A percentile compares a stretch with the other conserved stretches of the same genome.
Evolutionary conservation across 2,329 filamentous ascomycete genomes (phyloP).

Genomic region (Metarhizium anisopliae): DNA sequence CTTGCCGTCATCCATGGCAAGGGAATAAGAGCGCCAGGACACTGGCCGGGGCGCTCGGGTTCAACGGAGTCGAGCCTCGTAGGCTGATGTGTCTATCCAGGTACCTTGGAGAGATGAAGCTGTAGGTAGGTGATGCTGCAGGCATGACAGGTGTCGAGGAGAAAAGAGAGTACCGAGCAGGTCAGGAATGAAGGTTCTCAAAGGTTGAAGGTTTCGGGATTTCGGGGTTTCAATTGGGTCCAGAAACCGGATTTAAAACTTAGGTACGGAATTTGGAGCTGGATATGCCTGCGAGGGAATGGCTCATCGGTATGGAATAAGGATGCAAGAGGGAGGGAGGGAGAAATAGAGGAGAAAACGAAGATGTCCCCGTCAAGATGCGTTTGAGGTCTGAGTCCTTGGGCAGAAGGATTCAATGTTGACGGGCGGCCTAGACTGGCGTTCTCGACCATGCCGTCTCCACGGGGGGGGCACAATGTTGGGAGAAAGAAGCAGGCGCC

Average conservation of each 20-base stretch:
- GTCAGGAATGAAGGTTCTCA: background rate
- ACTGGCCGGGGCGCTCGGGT: background rate
- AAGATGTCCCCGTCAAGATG: background rate
- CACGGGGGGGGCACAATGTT: too few relatives aligned
- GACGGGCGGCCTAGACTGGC: background rate
- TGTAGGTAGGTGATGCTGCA: background rate
- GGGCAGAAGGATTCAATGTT: too few relatives aligned
- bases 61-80: background rate
- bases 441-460: background rate
- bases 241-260: background rate
- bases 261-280: too few relatives aligned
- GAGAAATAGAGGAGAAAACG: background rate
- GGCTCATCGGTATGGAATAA: too few relatives aligned
- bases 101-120: background rate
- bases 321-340: background rate
- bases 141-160: background rate
- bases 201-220: background rate
- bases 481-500: background rate
- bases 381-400: background rate
- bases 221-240: background rate
- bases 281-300: too few relatives aligned
- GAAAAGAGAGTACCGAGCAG: background rate
- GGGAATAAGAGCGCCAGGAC: background rate
- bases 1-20: constrained; percentile 32
- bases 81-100: background rate